Percentiles rank a stretch among this genome's conserved stretches.
Evolutionary conservation across 306 rosid genomes (phyloP).

Genomic region (Lathyrus sativus): DNA sequence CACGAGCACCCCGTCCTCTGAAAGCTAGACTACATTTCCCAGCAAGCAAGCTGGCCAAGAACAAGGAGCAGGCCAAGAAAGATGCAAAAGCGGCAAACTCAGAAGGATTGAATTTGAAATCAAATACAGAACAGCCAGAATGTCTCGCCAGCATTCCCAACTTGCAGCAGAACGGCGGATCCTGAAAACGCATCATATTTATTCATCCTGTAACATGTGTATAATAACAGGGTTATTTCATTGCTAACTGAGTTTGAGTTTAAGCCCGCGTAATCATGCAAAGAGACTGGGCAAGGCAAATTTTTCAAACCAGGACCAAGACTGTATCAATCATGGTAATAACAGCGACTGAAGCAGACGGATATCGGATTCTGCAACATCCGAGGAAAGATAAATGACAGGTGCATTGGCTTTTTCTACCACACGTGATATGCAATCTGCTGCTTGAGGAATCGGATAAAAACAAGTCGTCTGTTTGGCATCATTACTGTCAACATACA

Average conservation of each 20-base stretch:
- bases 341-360: no score
- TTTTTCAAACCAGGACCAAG: no score
- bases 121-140: slow-evolving; percentile 27
- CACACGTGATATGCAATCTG: no score
- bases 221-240: slow-evolving; percentile 13
- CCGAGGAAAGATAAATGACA: no score
- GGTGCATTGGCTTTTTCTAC: no score
- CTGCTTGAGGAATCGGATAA: no score
- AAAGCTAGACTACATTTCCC: slow-evolving; percentile 76
- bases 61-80: slow-evolving; percentile 39
- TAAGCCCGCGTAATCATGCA: no score
- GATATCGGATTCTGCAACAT: no score
- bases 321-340: no score
- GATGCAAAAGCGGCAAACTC: slow-evolving; percentile 22
- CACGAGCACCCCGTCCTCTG: slow-evolving; percentile 80
- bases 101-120: slow-evolving; percentile 24
- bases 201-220: slow-evolving; percentile 24
- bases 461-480: no score
- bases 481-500: no score
- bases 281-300: no score
- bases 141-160: slow-evolving; percentile 30
- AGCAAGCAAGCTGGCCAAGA: slow-evolving; percentile 63
- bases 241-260: slow-evolving; percentile 15
- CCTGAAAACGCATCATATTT: slow-evolving; percentile 1
- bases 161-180: slow-evolving; percentile 10